A percentile compares a stretch with the other conserved stretches of the same genome.
These are phyloP conservation scores for Termitomyces heimii DNA, from an alignment of 768 basidiomycete species.

Conservation along the genomic window DNA sequence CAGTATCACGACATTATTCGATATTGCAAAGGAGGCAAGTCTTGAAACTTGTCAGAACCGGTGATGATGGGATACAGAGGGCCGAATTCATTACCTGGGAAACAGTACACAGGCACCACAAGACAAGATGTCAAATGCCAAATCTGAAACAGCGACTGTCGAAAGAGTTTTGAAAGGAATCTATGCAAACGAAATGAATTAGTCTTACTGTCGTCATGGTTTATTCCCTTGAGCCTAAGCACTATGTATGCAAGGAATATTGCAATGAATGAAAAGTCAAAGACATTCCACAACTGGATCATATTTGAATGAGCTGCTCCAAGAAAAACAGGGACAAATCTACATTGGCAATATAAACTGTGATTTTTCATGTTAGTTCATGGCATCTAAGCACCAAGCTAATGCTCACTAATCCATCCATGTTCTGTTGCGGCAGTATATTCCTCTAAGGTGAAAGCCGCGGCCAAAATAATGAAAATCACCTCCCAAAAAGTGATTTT, in stretches of 20 bases:
- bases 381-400: background rate
- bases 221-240: constrained; percentile 61
- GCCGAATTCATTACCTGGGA: constrained; percentile 48
- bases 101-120: constrained; percentile 84
- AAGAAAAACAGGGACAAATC: constrained; percentile 4
- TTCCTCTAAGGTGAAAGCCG: constrained; percentile 79
- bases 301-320: background rate
- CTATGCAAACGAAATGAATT: background rate
- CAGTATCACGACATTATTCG: constrained; percentile 76
- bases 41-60: constrained; percentile 23
- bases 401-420: constrained; percentile 72
- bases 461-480: constrained; percentile 69
- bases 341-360: constrained; percentile 84
- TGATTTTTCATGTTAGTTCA: background rate
- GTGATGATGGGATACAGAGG: background rate
- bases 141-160: constrained; percentile 42
- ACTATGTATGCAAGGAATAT: constrained; percentile 65
- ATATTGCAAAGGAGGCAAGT: constrained; percentile 75
- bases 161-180: background rate
- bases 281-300: constrained; percentile 82
- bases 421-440: constrained; percentile 85
- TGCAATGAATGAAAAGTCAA: constrained; percentile 70
- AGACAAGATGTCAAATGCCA: constrained; percentile 80
- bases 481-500: constrained; percentile 57
- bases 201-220: constrained; percentile 41